Percentiles rank a stretch among this genome's conserved stretches.
These are phyloP conservation scores for Chytriomyces sp. DNA, from an alignment of 192 early-diverging fungal genomes.

Conservation along the genomic window DNA sequence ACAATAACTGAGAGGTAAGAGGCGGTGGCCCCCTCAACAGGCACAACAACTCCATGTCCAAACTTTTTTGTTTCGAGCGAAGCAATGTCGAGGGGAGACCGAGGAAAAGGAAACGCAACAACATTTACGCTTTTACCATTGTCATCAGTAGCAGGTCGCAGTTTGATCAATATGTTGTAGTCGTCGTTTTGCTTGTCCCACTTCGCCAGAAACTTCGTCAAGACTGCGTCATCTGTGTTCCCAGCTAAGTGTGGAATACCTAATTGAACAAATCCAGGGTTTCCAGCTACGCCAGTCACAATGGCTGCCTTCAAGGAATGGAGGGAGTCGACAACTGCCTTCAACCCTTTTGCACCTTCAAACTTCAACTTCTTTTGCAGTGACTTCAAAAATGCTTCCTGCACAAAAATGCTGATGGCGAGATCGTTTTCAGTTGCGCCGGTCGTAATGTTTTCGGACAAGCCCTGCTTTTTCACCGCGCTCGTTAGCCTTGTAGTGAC, in stretches of 20 bases:
- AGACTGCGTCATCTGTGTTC: background rate
- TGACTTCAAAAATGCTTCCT: constrained; percentile 64
- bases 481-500: constrained; percentile 38
- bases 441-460: background rate
- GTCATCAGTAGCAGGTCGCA: background rate
- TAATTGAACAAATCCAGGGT: constrained; percentile 50
- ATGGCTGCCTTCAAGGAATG: background rate
- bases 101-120: constrained; percentile 54
- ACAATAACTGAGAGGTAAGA: constrained; percentile 52
- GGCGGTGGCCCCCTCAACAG: constrained; percentile 50
- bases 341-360: constrained; percentile 17
- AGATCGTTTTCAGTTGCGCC: constrained; percentile 50
- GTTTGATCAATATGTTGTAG: background rate
- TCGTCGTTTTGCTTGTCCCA: constrained; percentile 32
- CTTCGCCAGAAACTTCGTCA: constrained; percentile 20
- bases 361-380: constrained; percentile 48
- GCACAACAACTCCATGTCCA: constrained; percentile 46
- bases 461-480: background rate
- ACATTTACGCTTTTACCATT: background rate
- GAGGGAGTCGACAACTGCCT: constrained; percentile 12
- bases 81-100: constrained; percentile 30
- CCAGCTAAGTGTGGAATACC: constrained; percentile 6
- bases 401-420: constrained; percentile 68
- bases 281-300: background rate
- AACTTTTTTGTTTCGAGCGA: constrained; percentile 30